Evolutionary conservation across 495 filamentous ascomycete genomes (phyloP).

Genomic region (Hyphodiscus hymeniophilus): DNA sequence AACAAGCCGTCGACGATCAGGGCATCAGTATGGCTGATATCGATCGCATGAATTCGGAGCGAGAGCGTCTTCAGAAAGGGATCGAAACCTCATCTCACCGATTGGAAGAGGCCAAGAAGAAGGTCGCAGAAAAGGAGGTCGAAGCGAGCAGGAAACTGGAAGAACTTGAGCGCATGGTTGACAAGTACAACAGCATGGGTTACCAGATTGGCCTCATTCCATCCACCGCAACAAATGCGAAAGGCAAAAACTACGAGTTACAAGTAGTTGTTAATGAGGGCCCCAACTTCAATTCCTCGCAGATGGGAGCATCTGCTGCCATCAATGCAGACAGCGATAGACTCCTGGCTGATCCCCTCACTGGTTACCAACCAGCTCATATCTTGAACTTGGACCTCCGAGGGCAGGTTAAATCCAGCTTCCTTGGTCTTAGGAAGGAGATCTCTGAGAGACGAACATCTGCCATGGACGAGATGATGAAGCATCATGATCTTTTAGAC

Average conservation of each 20-base stretch:
- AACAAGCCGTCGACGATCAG: constrained; percentile 79
- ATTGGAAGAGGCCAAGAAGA: constrained; percentile 74
- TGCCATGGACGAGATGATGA: constrained; percentile 79
- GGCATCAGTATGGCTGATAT: constrained; percentile 95
- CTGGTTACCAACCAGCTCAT: constrained; percentile 83
- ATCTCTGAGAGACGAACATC: constrained; percentile 76
- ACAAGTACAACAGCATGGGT: constrained; percentile 85
- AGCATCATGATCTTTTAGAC: constrained; percentile 83
- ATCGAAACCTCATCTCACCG: constrained; percentile 65
- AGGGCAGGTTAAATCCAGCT: constrained; percentile 67
- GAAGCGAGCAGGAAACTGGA: constrained; percentile 80
- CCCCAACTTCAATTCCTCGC: constrained; percentile 68
- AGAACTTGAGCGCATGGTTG: constrained; percentile 76
- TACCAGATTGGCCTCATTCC: constrained; percentile 92
- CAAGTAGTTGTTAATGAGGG: constrained; percentile 57
- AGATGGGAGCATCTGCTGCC: constrained; percentile 46
- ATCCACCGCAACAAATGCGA: constrained; percentile 71
- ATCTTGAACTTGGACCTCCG: constrained; percentile 81
- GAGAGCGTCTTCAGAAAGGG: constrained; percentile 80
- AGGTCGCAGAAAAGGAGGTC: constrained; percentile 72
- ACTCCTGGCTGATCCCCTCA: constrained; percentile 68
- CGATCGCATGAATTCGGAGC: constrained; percentile 94
- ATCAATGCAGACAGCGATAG: constrained; percentile 43
- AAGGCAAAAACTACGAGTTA: constrained; percentile 77
- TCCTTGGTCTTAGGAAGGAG: constrained; percentile 73